Evolutionary conservation across 345 rosid genomes (phyloP).

Genomic region (Fremontodendron californicum): DNA sequence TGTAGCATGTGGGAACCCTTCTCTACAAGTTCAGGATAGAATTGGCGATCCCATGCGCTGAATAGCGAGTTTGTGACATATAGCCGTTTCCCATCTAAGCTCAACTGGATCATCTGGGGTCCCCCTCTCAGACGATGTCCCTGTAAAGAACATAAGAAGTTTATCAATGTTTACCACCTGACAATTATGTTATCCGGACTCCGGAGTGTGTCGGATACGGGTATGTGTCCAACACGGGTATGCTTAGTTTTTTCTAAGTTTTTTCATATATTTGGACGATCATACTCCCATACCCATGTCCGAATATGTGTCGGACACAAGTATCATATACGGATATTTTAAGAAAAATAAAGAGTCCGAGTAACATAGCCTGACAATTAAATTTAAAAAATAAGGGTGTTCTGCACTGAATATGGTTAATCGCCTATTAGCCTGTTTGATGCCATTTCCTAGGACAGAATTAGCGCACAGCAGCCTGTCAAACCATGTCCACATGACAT

Average conservation of each 20-base stretch:
- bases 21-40: constrained; percentile 65
- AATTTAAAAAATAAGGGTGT: no score
- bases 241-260: no score
- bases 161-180: neutral
- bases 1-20: constrained; percentile 91
- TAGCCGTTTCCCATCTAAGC: constrained; percentile 84
- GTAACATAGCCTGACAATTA: no score
- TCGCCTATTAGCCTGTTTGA: neutral
- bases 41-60: constrained; percentile 86
- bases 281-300: no score
- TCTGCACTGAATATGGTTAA: neutral
- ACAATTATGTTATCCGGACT: neutral
- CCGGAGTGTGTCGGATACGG: no score
- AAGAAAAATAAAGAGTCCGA: no score
- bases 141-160: constrained; percentile 29
- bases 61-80: constrained; percentile 86
- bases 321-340: no score
- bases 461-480: neutral
- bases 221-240: no score
- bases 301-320: no score
- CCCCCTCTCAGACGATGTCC: constrained; percentile 72
- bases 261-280: no score
- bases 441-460: neutral
- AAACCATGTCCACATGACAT: neutral
- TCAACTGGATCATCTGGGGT: constrained; percentile 90